Evolutionary conservation across 2,329 filamentous ascomycete species (phyloP).

Genomic region (Bretziella fagacearum): DNA sequence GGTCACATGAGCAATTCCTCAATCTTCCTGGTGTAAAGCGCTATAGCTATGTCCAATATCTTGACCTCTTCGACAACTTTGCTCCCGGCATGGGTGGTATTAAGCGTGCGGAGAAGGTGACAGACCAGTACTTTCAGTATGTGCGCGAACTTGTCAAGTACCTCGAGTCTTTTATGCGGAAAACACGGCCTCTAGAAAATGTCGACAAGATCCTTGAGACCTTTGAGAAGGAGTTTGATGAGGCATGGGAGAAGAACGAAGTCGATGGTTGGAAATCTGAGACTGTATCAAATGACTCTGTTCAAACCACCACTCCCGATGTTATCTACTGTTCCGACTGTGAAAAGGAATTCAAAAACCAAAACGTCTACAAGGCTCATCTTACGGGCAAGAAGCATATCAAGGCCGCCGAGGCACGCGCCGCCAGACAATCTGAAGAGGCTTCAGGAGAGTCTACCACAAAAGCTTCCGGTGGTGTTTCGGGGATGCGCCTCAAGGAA

Average conservation of each 20-base stretch:
- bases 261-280: conserved; percentile 63
- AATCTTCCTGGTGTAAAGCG: conserved; percentile 80
- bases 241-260: conserved; percentile 63
- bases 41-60: conserved; percentile 78
- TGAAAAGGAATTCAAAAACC: conserved; percentile 87
- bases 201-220: conserved; percentile 56
- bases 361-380: conserved; percentile 85
- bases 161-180: conserved; percentile 72
- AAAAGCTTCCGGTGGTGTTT: conserved; percentile 21
- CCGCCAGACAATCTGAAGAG: conserved; percentile 27
- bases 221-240: conserved; percentile 73
- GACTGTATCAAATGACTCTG: conserved; percentile 23
- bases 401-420: conserved; percentile 56
- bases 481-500: conserved; percentile 56
- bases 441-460: conserved; percentile 18
- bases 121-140: conserved; percentile 84
- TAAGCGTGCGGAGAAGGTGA: conserved; percentile 70
- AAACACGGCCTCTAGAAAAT: conserved; percentile 73
- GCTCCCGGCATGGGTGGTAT: conserved; percentile 54
- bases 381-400: conserved; percentile 84
- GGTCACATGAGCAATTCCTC: conserved; percentile 70
- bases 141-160: conserved; percentile 65
- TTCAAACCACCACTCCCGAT: conserved; percentile 24
- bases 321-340: conserved; percentile 83
- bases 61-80: conserved; percentile 82